phyloP scores from a whole-genome alignment of 2,329 filamentous ascomycete species.

The Capronia coronata region DNA sequence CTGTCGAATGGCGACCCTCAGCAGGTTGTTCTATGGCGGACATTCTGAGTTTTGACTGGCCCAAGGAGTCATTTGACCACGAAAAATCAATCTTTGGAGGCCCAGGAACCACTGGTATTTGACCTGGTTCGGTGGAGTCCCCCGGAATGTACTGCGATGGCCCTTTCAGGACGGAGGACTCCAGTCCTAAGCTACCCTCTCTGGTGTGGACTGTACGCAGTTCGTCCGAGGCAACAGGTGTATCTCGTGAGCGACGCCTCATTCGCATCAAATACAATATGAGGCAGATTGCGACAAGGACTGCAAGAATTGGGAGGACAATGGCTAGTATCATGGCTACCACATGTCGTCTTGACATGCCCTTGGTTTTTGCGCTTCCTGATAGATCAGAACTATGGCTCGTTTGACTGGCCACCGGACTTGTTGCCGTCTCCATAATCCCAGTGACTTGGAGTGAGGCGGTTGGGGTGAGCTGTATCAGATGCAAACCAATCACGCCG shows the following conservation, averaged over 20 bases:
- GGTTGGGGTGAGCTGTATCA: background rate
- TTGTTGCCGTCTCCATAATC: background rate
- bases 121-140: background rate
- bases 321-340: slow-evolving; percentile 12
- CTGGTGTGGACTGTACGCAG: background rate
- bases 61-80: slow-evolving; percentile 19
- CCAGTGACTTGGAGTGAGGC: background rate
- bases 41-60: slow-evolving; percentile 9
- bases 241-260: slow-evolving; percentile 4
- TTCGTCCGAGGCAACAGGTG: background rate
- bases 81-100: slow-evolving; percentile 13
- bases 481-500: background rate
- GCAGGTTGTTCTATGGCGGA: slow-evolving; percentile 25
- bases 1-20: slow-evolving; percentile 21
- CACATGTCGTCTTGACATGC: slow-evolving; percentile 3
- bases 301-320: slow-evolving; percentile 9
- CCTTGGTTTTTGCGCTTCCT: background rate
- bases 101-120: background rate
- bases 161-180: background rate
- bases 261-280: slow-evolving; percentile 6
- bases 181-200: background rate
- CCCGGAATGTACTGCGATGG: background rate
- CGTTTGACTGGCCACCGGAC: slow-evolving; percentile 6
- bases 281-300: slow-evolving; percentile 5
- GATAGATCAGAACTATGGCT: slow-evolving; percentile 2